phyloP scores from a whole-genome alignment of 805 yeast genomes.

The Yamadazyma philogaea region DNA sequence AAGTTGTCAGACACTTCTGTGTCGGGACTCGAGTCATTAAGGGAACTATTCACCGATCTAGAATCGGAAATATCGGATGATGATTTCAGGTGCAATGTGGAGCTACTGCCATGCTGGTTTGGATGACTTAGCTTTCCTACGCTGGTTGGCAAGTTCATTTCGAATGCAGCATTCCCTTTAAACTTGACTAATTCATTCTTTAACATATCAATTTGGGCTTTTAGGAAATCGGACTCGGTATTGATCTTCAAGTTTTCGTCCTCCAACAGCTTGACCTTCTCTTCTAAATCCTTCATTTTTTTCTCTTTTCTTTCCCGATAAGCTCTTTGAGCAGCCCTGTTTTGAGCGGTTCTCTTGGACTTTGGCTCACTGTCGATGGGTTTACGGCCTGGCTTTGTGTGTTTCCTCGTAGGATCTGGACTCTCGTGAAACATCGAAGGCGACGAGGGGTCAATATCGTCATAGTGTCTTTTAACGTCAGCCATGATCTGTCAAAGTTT shows the following conservation, averaged over 20 bases:
- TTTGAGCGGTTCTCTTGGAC: conserved; percentile 90
- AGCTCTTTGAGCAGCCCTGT: conserved; percentile 98
- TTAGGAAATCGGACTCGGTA: conserved; percentile 69
- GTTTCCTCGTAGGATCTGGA: conserved; percentile 35
- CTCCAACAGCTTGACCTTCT: conserved; percentile 70
- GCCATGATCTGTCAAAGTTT: conserved; percentile 8
- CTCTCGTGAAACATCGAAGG: neutral
- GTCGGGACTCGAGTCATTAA: conserved; percentile 16
- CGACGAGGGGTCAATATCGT: conserved; percentile 9
- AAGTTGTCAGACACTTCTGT: conserved; percentile 12
- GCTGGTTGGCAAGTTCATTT: conserved; percentile 28
- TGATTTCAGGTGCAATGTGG: conserved; percentile 14
- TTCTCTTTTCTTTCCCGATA: conserved; percentile 91
- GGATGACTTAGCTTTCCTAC: conserved; percentile 26
- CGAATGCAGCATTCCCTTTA: conserved; percentile 36
- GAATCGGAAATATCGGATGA: conserved; percentile 13
- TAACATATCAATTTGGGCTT: conserved; percentile 72
- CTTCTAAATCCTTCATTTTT: conserved; percentile 81
- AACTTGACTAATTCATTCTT: conserved; percentile 67
- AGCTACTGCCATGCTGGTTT: conserved; percentile 10
- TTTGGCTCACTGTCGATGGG: conserved; percentile 77
- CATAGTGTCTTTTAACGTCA: conserved; percentile 14
- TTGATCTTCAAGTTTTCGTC: conserved; percentile 63
- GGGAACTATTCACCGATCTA: conserved; percentile 11
- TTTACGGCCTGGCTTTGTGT: conserved; percentile 75